Base-by-base conservation (phyloP, 129 eudicot species). In the Solidago caesia region DNA sequence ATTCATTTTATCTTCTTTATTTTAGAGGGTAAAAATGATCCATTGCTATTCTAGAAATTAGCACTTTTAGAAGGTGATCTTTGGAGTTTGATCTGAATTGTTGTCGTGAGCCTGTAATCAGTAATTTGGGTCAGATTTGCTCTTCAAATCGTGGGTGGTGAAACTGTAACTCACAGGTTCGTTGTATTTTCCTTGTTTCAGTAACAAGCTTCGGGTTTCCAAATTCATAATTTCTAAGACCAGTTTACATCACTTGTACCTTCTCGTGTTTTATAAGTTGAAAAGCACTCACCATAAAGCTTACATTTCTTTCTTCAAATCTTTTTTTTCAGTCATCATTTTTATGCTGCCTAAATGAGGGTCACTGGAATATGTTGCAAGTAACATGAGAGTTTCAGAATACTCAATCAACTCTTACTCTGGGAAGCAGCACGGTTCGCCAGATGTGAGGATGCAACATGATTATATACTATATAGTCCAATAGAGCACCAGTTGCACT, bases 401-500 rank as follows among this genome's bases (percentile, higher is more conserved):
- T 62, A 12, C 63, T 16, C 48, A 53, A 41, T 11, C 67, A 48
- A 73, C 52, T 55, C 86, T 83, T 82, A 95, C 99, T 87, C 79
- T 82, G 86, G 79, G 99, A 87, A 84, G 99, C 99, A 70, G 99
- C 99, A 49, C 69, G 84, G 66, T 91, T 87, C 65, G 97, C 97
- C 48, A 95, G 89, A 70, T 78, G 90, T 77, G 96, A 88, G 67
- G 97, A 95, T 47, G 96, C 96, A 71, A 85, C 90, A 63, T 95
- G 99, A 77, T 83, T 90, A 73, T 90, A 94, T 42, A 93, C 80
- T 46, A 93, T 77, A 77, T 90, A 65, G 82, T 90, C 98, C 75
- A 93, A 84, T 69, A 90, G 82, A 56, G 96, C 91, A 62, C 98
- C 98, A 44, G 97, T 93, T 5, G 98, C 98, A 85, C 98, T 93